Conservation (phyloP, 352 stramenopile species). For the Pythium chondricola region DNA sequence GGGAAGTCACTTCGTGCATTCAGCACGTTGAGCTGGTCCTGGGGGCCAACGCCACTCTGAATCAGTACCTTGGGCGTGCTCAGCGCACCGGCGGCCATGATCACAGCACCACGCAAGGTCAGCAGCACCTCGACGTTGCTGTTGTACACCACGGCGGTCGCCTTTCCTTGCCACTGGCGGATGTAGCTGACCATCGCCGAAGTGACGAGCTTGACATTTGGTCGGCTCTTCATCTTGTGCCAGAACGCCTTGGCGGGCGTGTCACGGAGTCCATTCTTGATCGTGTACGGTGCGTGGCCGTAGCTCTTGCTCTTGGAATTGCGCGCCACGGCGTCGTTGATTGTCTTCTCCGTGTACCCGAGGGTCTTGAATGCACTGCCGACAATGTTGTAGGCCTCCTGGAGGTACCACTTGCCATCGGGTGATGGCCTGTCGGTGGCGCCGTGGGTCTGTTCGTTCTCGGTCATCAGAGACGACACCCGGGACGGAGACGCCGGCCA, state of each 20-base stretch:
- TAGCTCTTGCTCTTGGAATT: conserved; percentile 58
- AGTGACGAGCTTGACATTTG: conserved; percentile 49
- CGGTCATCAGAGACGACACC: conserved; percentile 55
- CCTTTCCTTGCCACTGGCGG: conserved; percentile 31
- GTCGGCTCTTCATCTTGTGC: conserved; percentile 25
- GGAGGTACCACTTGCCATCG: conserved; percentile 36
- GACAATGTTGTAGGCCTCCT: conserved; percentile 48
- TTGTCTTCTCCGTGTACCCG: conserved; percentile 33
- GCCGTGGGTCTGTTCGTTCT: conserved; percentile 36
- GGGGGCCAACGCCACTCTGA: conserved; percentile 66
- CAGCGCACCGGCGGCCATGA: conserved; percentile 65
- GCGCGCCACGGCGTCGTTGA: conserved; percentile 41
- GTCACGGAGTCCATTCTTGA: conserved; percentile 52
- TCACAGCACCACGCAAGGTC: conserved; percentile 41
- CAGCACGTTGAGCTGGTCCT: conserved; percentile 45
- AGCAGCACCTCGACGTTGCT: conserved; percentile 27
- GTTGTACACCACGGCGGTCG: conserved; percentile 47
- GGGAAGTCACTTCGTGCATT: conserved; percentile 33
- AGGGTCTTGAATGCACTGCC: conserved; percentile 23
- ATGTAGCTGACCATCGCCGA: conserved; percentile 46
- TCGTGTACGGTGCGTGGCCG: conserved; percentile 36
- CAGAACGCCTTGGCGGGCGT: conserved; percentile 52
- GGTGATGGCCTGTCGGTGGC: conserved; percentile 37
- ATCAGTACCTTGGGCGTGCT: conserved; percentile 80
- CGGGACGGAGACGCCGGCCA: conserved; percentile 47